Percentiles rank a stretch among this genome's conserved stretches.
Conservation (phyloP, 164 flowering plant species). For the Annona cherimola region DNA sequence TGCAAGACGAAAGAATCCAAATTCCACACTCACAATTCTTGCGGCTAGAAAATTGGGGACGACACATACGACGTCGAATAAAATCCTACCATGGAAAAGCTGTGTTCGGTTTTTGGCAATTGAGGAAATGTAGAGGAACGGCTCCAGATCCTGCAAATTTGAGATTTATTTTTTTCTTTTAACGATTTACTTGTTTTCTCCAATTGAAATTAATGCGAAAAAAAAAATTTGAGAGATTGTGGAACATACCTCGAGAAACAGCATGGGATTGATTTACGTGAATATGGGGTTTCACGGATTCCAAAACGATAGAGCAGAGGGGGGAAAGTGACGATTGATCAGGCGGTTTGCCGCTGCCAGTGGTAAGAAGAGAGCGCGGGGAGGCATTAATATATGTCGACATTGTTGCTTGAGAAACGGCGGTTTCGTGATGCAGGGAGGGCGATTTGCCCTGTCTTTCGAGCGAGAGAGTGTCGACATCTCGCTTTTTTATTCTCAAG, state of each 20-base stretch:
- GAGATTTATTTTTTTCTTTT: background rate
- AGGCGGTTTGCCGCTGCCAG: background rate
- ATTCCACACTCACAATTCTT: background rate
- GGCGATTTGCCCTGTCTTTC: background rate
- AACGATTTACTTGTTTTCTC: background rate
- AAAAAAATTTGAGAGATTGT: too few relatives aligned
- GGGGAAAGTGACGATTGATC: background rate
- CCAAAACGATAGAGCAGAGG: background rate
- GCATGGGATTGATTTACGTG: background rate
- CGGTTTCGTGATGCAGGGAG: too few relatives aligned
- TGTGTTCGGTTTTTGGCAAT: constrained; percentile 19
- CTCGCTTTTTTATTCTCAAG: constrained; percentile 8
- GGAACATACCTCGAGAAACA: constrained; percentile 3
- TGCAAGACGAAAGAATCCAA: background rate
- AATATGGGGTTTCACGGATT: background rate
- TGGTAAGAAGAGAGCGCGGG: background rate
- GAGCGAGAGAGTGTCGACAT: constrained; percentile 8
- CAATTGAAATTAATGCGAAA: background rate
- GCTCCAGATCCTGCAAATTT: constrained; percentile 31
- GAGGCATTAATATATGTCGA: background rate
- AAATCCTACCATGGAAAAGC: constrained; percentile 27
- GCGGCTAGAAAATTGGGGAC: background rate
- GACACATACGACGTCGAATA: background rate
- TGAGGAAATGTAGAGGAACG: constrained; percentile 14
- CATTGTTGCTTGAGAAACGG: background rate